These are phyloP conservation scores for Syzygium oleosum DNA, from an alignment of 345 rosid genomes.

Conservation along the genomic window DNA sequence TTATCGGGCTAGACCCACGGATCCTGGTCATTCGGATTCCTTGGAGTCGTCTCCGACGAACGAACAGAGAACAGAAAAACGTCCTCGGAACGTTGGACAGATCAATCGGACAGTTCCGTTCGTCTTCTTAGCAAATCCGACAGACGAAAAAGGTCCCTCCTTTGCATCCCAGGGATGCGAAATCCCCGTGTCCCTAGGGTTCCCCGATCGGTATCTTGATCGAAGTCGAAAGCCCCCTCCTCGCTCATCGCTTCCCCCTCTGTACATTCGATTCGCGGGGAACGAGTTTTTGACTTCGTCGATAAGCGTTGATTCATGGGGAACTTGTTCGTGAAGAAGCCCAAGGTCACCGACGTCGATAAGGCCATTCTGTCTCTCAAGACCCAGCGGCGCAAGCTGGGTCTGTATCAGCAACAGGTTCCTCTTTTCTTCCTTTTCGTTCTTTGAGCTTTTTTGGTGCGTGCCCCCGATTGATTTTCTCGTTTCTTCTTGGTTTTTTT, in stretches of 20 bases:
- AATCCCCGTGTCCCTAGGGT: neutral
- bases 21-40: neutral
- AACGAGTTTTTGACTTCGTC: too few relatives aligned
- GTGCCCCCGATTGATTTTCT: neutral
- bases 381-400: constrained; percentile 95
- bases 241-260: neutral
- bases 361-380: constrained; percentile 90
- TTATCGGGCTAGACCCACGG: neutral
- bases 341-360: constrained; percentile 91
- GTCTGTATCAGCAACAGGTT: constrained; percentile 88
- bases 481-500: neutral
- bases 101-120: neutral
- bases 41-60: neutral
- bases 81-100: neutral
- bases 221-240: neutral
- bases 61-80: neutral
- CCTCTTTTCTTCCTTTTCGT: neutral
- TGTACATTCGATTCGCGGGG: neutral
- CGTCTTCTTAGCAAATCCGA: neutral
- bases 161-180: neutral
- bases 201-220: neutral
- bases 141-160: neutral
- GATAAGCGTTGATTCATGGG: constrained; percentile 36
- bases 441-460: neutral
- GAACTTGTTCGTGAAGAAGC: constrained; percentile 87